Evolutionary conservation across 345 rosid species (phyloP).

Genomic region (Lenwebbia sp.): DNA sequence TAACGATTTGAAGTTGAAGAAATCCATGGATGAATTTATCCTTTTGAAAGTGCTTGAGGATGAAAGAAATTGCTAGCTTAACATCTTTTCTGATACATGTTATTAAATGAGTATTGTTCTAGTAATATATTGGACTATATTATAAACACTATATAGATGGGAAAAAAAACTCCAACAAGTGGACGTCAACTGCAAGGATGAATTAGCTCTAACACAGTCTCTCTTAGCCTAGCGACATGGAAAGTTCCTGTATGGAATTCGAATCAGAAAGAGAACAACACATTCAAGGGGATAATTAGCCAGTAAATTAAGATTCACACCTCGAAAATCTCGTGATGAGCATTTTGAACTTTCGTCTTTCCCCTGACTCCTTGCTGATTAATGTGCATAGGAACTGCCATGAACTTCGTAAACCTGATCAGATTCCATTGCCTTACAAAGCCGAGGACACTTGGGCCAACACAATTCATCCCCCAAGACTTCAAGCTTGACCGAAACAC

Average conservation of each 20-base stretch:
- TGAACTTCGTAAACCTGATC: background rate
- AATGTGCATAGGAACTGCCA: background rate
- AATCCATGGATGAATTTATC: too few relatives aligned
- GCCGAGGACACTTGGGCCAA: background rate
- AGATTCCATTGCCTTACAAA: background rate
- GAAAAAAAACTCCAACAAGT: too few relatives aligned
- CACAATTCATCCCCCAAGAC: background rate
- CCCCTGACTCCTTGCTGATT: background rate
- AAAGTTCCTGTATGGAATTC: too few relatives aligned
- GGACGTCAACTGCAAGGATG: too few relatives aligned
- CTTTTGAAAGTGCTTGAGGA: too few relatives aligned
- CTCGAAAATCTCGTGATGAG: background rate
- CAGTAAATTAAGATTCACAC: background rate
- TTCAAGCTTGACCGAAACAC: fast-evolving
- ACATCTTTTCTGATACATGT: too few relatives aligned
- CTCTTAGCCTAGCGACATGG: background rate
- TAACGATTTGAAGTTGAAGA: too few relatives aligned
- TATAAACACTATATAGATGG: too few relatives aligned
- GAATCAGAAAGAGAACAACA: background rate
- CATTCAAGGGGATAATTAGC: background rate
- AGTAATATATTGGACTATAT: too few relatives aligned
- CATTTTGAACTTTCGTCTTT: background rate
- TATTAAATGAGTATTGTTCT: too few relatives aligned
- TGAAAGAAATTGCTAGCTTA: too few relatives aligned
- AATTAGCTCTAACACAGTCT: too few relatives aligned